phyloP scores from a whole-genome alignment of 495 filamentous ascomycete species.

The Hypoxylon fragiforme region DNA sequence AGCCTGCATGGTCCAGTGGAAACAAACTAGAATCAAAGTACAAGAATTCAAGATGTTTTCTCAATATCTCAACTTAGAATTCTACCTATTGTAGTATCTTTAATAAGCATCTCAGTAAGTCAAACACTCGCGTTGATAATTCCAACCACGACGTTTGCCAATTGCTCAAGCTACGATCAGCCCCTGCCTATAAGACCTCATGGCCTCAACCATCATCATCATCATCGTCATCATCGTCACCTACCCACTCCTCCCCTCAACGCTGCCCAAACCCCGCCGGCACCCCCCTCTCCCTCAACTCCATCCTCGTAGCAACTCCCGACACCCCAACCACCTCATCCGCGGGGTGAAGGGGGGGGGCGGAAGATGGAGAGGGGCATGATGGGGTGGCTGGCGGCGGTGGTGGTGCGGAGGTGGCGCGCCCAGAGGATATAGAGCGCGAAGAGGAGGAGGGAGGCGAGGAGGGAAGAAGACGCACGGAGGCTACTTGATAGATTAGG shows the following conservation, averaged over 20 bases:
- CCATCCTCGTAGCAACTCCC: slow-evolving; percentile 15
- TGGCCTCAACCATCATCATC: too few species aligned
- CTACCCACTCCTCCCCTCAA: neutral
- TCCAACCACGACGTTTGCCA: too few species aligned
- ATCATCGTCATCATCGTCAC: too few species aligned
- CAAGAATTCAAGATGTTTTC: neutral
- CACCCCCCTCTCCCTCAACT: slow-evolving; percentile 8
- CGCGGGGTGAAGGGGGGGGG: slow-evolving; percentile 50
- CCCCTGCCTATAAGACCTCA: too few species aligned
- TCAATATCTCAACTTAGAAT: neutral
- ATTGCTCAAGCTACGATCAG: too few species aligned
- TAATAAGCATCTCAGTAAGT: too few species aligned
- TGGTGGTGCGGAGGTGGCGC: too few species aligned
- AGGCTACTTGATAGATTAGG: too few species aligned
- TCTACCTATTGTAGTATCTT: neutral
- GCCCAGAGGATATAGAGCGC: slow-evolving; percentile 53
- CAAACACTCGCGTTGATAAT: too few species aligned
- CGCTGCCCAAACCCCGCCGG: slow-evolving; percentile 10
- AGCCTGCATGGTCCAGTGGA: too few species aligned
- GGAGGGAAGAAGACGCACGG: slow-evolving; percentile 48
- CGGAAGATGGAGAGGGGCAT: slow-evolving; percentile 57
- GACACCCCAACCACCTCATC: slow-evolving; percentile 9
- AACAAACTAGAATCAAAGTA: too few species aligned
- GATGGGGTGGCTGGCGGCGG: slow-evolving; percentile 48
- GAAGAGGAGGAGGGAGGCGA: slow-evolving; percentile 47